A percentile compares a stretch with the other conserved stretches of the same genome.
These are phyloP conservation scores for Cladosporium phlei DNA, from an alignment of 2,329 filamentous ascomycete species.

Conservation along the genomic window DNA sequence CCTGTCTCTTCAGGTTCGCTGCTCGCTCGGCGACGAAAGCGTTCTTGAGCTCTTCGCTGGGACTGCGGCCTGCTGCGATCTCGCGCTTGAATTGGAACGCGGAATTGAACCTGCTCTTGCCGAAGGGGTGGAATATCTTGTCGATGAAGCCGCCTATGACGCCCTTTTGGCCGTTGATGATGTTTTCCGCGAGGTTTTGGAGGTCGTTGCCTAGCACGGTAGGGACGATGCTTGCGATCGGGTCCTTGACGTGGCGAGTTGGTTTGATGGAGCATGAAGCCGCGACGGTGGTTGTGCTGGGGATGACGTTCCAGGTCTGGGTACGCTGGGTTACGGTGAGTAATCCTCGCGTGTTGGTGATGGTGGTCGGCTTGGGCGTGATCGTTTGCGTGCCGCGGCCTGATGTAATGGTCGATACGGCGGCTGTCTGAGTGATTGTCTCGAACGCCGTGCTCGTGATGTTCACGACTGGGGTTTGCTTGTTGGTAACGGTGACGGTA, in stretches of 20 bases:
- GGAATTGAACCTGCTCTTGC: slow-evolving; percentile 8
- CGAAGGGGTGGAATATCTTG: slow-evolving; percentile 7
- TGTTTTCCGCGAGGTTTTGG: slow-evolving; percentile 8
- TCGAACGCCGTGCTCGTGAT: slow-evolving; percentile 24
- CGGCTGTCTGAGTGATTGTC: slow-evolving; percentile 26
- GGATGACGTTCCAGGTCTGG: slow-evolving; percentile 17
- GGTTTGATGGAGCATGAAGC: slow-evolving; percentile 15
- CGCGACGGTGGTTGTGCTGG: slow-evolving; percentile 16
- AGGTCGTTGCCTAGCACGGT: slow-evolving; percentile 22
- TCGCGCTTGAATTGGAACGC: slow-evolving; percentile 22
- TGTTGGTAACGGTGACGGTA: slow-evolving; percentile 19
- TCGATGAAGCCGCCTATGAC: slow-evolving; percentile 2
- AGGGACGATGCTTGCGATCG: slow-evolving; percentile 24
- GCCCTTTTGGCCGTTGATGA: slow-evolving; percentile 7
- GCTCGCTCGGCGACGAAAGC: slow-evolving; percentile 22
- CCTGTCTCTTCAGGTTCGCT: slow-evolving; percentile 12
- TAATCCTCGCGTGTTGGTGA: slow-evolving; percentile 21
- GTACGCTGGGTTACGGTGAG: slow-evolving; percentile 25
- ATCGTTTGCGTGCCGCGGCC: slow-evolving; percentile 18
- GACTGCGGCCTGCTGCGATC: slow-evolving; percentile 18
- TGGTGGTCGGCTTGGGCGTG: slow-evolving; percentile 17
- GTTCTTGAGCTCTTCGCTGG: slow-evolving; percentile 18
- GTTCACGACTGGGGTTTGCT: slow-evolving; percentile 24
- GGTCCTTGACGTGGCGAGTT: slow-evolving; percentile 21
- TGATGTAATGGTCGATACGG: slow-evolving; percentile 18